A percentile compares a stretch with the other conserved stretches of the same genome.
phyloP scores from a whole-genome alignment of 495 filamentous ascomycete species.

The Staphylotrichum longicolle region DNA sequence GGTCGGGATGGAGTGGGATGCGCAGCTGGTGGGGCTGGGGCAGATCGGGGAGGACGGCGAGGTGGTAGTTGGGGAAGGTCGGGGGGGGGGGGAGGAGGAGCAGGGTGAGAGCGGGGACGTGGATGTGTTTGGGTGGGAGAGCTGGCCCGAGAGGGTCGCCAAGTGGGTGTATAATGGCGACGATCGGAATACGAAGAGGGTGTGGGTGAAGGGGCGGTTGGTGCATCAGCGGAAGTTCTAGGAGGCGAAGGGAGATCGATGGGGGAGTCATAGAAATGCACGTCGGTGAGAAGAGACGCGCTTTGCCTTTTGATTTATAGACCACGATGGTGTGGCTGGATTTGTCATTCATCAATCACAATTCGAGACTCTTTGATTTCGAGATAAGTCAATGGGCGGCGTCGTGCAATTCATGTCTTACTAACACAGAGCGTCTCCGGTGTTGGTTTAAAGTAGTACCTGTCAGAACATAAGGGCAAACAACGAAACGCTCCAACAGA shows the following conservation, averaged over 20 bases:
- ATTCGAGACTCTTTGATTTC: too few relatives aligned
- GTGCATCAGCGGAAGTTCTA: constrained; percentile 58
- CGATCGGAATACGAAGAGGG: constrained; percentile 73
- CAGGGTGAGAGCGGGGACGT: constrained; percentile 51
- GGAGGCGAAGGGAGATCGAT: not conserved
- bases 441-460: too few relatives aligned
- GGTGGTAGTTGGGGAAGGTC: constrained; percentile 11
- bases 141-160: constrained; percentile 68
- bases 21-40: constrained; percentile 68
- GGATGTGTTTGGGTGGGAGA: constrained; percentile 85
- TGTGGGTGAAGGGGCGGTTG: constrained; percentile 77
- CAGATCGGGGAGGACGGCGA: constrained; percentile 41
- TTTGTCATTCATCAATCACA: too few relatives aligned
- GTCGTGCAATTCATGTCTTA: too few relatives aligned
- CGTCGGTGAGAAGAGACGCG: not conserved
- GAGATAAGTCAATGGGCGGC: too few relatives aligned
- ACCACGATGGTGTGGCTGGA: not conserved
- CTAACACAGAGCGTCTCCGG: too few relatives aligned
- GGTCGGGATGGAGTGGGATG: constrained; percentile 87
- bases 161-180: constrained; percentile 92
- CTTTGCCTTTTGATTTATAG: too few relatives aligned
- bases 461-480: too few relatives aligned
- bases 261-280: not conserved
- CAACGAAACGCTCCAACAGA: too few relatives aligned
- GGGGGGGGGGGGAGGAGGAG: constrained; percentile 9